Evolutionary conservation across 768 basidiomycete genomes (phyloP), one percentile per base, ranked within the genome.

Genomic region (Agaricus subrufescens): DNA sequence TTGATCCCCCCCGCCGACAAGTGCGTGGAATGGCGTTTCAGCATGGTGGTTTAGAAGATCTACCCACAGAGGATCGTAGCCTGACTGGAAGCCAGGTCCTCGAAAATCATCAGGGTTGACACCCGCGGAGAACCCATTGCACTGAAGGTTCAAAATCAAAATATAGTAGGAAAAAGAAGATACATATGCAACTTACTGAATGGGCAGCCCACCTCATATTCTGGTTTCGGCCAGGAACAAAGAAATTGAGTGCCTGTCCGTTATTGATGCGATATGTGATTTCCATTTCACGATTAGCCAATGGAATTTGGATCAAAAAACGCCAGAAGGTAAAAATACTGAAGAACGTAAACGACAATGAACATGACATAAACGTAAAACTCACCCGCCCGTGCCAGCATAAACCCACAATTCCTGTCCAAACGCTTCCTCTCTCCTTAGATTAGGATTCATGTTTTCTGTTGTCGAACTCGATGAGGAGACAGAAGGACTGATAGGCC

Each of bases 251-350:
- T 58, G 81, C 77, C 49, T 87, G 83, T 2, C 94, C 89, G 9
- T 81, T 73, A 67, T 98, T 98, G 63, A 99, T 76, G 52, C 79
- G 80, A 69, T 99, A 99, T 54, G 72, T 76, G 50, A 98, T 78
- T 48, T 76, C 72, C 80, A 94, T 89, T 72, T 96, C 91, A 38
- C 75, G 73, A 8, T 74, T 70, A 1, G 78, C 76, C 2, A 98
- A 69, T 0, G 92, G 93, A 53, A 99, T 78, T 60, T 86, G 83
- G 47, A 98, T 83, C 64, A 86, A 76, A 73, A 98, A 98, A 52
- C 96, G 80, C 90, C 94, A 98, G 74, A 99, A 99, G 1, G 92
- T 92, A 66, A 83, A 94, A 0, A 88, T 87, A 4, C 94, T 95
- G 57, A 42, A 9, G 52, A 34, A 40, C 40, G 45, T 38, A 38